A percentile compares a stretch with the other conserved stretches of the same genome.
These are phyloP conservation scores for Talinum fruticosum DNA, from an alignment of 148 eudicot genomes.

Conservation along the genomic window DNA sequence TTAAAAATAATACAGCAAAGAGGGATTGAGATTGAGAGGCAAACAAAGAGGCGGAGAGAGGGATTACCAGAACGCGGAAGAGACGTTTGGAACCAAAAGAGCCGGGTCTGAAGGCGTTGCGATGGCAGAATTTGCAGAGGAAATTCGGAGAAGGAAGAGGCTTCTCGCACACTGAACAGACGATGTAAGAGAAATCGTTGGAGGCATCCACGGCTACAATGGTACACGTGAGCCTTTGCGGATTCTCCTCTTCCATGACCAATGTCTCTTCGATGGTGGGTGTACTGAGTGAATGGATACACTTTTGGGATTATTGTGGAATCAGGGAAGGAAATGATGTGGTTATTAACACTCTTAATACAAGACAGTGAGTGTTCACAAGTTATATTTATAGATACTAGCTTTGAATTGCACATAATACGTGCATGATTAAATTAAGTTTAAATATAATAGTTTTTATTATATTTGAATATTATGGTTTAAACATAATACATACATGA, in stretches of 20 bases:
- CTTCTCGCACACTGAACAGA: conserved; percentile 67
- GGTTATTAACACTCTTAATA: no score
- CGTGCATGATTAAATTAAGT: no score
- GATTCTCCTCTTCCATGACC: conserved; percentile 13
- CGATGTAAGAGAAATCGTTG: conserved; percentile 47
- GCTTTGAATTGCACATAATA: no score
- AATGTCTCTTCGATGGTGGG: not conserved
- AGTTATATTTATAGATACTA: no score
- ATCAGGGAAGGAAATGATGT: no score
- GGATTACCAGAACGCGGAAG: conserved; percentile 61
- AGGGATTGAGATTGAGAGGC: not conserved
- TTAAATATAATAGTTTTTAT: no score
- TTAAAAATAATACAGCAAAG: not conserved
- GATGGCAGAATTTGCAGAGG: conserved; percentile 48
- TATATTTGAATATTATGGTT: no score
- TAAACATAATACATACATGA: no score
- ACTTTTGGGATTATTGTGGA: no score
- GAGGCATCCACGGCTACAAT: conserved; percentile 55
- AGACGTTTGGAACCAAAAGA: conserved; percentile 59
- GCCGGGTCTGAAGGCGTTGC: conserved; percentile 32
- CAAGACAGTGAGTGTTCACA: no score
- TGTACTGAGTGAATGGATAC: no score
- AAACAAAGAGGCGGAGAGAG: not conserved
- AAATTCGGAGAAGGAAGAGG: conserved; percentile 39
- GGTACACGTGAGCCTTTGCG: conserved; percentile 33